phyloP scores from a whole-genome alignment of 345 rosid species.

The Balakata baccata region DNA sequence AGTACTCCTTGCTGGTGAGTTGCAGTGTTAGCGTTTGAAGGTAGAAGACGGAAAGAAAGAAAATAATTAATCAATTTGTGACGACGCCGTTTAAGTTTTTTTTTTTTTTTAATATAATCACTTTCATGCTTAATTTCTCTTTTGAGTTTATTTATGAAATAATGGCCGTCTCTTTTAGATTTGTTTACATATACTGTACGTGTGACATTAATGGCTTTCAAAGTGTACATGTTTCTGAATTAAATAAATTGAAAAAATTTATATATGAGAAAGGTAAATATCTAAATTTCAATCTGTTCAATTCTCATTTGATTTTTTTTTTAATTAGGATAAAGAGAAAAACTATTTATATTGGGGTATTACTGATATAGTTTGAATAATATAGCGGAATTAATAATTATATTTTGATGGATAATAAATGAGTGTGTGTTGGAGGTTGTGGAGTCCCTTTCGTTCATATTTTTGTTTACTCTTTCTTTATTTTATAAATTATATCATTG shows the following conservation, averaged over 20 bases:
- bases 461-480: too few species aligned
- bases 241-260: neutral
- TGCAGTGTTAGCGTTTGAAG: conserved; percentile 72
- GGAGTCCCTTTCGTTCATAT: conserved; percentile 19
- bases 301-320: neutral
- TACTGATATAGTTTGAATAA: neutral
- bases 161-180: conserved; percentile 13
- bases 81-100: conserved; percentile 13
- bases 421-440: conserved; percentile 15
- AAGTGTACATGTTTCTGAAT: neutral
- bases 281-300: neutral
- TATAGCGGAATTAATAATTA: neutral
- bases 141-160: neutral
- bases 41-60: neutral
- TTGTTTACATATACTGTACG: neutral
- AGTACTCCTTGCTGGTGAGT: conserved; percentile 47
- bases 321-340: too few species aligned
- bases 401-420: conserved; percentile 9
- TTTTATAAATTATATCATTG: too few species aligned
- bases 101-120: too few species aligned
- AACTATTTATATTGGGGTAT: too few species aligned
- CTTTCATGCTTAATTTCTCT: neutral
- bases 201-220: neutral
- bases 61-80: neutral
- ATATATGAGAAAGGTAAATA: too few species aligned